Base-by-base conservation (phyloP, 768 basidiomycete species). In the Amanita molliuscula region DNA sequence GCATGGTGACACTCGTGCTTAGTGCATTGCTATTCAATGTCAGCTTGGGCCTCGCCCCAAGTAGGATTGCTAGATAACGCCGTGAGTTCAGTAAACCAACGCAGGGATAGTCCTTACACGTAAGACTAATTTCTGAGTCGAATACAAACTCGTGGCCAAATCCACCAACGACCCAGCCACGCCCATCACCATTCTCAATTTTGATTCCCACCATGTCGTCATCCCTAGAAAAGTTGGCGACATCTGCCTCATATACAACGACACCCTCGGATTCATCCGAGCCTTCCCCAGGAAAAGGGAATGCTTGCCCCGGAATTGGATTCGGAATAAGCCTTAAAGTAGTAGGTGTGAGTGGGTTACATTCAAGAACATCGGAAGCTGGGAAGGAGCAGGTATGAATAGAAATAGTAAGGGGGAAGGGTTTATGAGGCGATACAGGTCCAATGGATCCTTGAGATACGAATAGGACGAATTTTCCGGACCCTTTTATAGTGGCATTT, bases 191-290 rank as follows among this genome's bases (percentile, higher is more conserved):
- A 44, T 67, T 62, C 10, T 79, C 71, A 20, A 83, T 58, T 23
- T 59, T 65, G 35, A 89, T 67, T 1, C 73, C 83, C 4, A 89
- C 61, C 72, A 74, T 79, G 4, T 33, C 37, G 28, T 34, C 55
- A 44, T 53, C 53, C 25, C 50, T 54, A 16, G 33, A 10, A 29
- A 52, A 28, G 20, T 51, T 34, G 15, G 54, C 48, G 36, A 82
- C 37, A 35, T 71, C 63, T 8, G 73, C 75, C 58, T 84, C 81
- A 57, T 77, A 87, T 21, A 82, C 64, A 3, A 81, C 81, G 1
- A 83, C 68, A 0, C 84, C 86, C 50, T 88, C 86, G 7, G 82
- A 84, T 60, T 90, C 85, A 47, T 86, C 84, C 0, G 75, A 62
- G 0, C 87, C 87, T 62, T 83, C 80, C 13, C 76, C 63, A 11